Conservation (phyloP, 768 basidiomycete species). For the Lactarius psammicola region DNA sequence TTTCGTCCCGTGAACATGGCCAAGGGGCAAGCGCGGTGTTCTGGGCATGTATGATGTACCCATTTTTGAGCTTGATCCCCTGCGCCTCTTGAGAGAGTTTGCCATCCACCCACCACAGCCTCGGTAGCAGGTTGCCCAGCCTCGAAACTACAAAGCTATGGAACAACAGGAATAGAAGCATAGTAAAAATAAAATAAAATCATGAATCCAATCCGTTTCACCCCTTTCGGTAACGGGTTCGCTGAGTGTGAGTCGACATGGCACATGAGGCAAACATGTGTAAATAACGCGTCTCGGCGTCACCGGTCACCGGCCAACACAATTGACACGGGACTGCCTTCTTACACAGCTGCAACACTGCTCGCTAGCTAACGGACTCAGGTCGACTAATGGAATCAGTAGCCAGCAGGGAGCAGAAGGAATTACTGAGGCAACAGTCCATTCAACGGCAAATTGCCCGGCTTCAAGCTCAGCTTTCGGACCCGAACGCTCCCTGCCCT, state of each 20-base stretch:
- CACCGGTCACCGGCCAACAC: background rate
- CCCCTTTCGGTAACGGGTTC: constrained; percentile 16
- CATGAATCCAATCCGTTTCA: background rate
- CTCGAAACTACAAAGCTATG: background rate
- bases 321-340: background rate
- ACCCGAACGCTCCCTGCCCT: constrained; percentile 34
- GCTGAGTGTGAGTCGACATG: constrained; percentile 14
- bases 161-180: constrained; percentile 3
- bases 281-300: constrained; percentile 31
- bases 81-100: background rate
- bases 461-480: constrained; percentile 54
- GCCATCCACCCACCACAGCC: background rate
- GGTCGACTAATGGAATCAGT: constrained; percentile 53
- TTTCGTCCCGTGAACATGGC: constrained; percentile 12
- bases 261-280: constrained; percentile 27
- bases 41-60: background rate
- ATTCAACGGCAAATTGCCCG: constrained; percentile 54
- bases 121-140: background rate
- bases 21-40: constrained; percentile 12
- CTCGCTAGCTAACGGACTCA: background rate
- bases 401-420: constrained; percentile 41
- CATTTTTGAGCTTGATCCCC: background rate
- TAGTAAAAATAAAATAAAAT: too few species aligned
- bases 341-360: constrained; percentile 3
- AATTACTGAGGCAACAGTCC: constrained; percentile 45